Evolutionary conservation across 106 monocot species (phyloP), one percentile per base, ranked within the genome.

Genomic region (Dendrobium huoshanense): DNA sequence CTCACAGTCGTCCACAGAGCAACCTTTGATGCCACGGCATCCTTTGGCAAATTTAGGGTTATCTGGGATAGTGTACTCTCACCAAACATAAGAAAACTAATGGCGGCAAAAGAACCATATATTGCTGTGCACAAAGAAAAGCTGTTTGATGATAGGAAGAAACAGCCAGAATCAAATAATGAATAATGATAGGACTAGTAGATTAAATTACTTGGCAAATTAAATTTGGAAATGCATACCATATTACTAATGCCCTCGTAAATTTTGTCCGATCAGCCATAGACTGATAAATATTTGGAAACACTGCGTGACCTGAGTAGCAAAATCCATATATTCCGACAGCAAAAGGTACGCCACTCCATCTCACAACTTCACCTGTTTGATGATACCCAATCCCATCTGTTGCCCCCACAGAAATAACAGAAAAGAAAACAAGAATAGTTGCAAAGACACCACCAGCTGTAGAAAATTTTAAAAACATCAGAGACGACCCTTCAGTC

Each of bases 291-390:
- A 99, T 93, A 90, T 93, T 99, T 61, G 99, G 99, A 83, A 99
- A 95, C 3, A 99, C 93, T 15, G 99, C 37, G 86, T 99, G 95
- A 20, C 99, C 99, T 17, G 99, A 87, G 78, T 83, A 95, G 77
- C 99, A 99, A 85, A 99, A 99, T 31, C 99, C 99, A 86, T 90
- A 95, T 55, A 95, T 87, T 44, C 99, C 95, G 78, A 99, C 78
- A 40, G 95, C 88, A 86, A 93, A 92, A 55, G 93, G 99, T 41
- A 99, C 43, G 59, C 99, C 99, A 56, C 79, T 79, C 92, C 89
- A 99, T 44, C 89, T 90, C 33, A 93, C 86, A 29, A 86, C 47
- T 84, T 85, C 79, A 44, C 91, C 87, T 73, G 84, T 84, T 8
- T 87, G 84, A 82, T 91, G 88, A 51, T 91, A 95, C 41, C 95